Conservation (phyloP, 2,329 filamentous ascomycete genomes). For the Aspergillus novoparasiticus region DNA sequence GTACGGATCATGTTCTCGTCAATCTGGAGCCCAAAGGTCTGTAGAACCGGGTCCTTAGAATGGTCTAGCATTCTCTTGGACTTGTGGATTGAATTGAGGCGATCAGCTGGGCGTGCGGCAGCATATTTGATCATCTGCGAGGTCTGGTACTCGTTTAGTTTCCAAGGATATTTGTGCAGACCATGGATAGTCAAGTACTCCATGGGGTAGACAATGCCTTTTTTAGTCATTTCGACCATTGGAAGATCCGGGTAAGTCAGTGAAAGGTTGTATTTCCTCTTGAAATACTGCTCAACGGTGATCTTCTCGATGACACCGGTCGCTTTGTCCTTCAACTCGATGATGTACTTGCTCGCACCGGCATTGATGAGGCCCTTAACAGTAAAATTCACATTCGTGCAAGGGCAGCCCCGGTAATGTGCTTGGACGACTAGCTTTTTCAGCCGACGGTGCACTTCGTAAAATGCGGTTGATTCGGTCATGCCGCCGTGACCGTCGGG, state of each 20-base stretch:
- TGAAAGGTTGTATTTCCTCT: constrained; percentile 52
- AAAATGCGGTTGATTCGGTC: constrained; percentile 27
- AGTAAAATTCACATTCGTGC: constrained; percentile 46
- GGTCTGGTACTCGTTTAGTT: constrained; percentile 67
- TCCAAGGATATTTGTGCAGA: constrained; percentile 61
- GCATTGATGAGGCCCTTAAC: constrained; percentile 53
- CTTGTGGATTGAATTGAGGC: constrained; percentile 68
- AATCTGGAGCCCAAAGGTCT: constrained; percentile 74
- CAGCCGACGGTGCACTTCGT: constrained; percentile 32
- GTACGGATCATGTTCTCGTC: constrained; percentile 64
- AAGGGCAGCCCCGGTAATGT: constrained; percentile 38
- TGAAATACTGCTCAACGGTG: constrained; percentile 62
- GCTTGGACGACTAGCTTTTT: constrained; percentile 43
- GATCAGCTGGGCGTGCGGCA: constrained; percentile 71
- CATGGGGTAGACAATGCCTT: constrained; percentile 56
- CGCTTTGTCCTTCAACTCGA: constrained; percentile 43
- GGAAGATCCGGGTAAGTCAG: constrained; percentile 54
- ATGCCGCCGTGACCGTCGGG: constrained; percentile 26
- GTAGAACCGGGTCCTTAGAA: constrained; percentile 68
- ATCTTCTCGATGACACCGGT: constrained; percentile 50
- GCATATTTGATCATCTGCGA: constrained; percentile 90
- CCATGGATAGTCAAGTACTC: constrained; percentile 56
- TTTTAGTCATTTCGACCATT: constrained; percentile 61
- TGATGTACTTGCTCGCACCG: constrained; percentile 47
- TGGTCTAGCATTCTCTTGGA: constrained; percentile 71